These are phyloP conservation scores for Ploettnerulaceae sp. DNA, from an alignment of 2,329 filamentous ascomycete species.

Conservation along the genomic window DNA sequence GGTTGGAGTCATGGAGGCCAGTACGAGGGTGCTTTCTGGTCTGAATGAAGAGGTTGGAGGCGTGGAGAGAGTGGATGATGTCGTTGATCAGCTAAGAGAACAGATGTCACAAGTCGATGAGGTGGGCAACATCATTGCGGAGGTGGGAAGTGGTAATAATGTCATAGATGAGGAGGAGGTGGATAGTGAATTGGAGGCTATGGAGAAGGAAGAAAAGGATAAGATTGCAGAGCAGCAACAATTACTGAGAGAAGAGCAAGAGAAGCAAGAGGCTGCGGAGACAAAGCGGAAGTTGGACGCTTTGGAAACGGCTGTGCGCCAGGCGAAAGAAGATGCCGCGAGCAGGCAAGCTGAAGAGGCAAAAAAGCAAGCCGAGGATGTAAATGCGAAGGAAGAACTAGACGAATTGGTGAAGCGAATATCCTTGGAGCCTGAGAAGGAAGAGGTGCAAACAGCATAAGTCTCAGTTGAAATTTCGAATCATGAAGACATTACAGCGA, in stretches of 20 bases:
- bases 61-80: constrained; percentile 66
- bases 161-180: constrained; percentile 68
- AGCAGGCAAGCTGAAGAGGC: constrained; percentile 14
- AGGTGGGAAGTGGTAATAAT: constrained; percentile 43
- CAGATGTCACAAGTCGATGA: constrained; percentile 82
- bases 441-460: not conserved
- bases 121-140: constrained; percentile 70
- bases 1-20: constrained; percentile 75
- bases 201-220: constrained; percentile 52
- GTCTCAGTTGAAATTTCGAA: not conserved
- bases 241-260: constrained; percentile 26
- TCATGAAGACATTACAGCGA: constrained; percentile 2
- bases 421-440: constrained; percentile 23
- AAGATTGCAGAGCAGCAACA: constrained; percentile 37
- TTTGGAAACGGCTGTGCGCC: constrained; percentile 24
- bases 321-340: constrained; percentile 18
- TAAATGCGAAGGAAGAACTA: constrained; percentile 16
- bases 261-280: constrained; percentile 30
- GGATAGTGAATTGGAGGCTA: constrained; percentile 76
- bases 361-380: constrained; percentile 2
- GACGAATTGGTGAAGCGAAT: constrained; percentile 21
- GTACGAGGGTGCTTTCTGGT: constrained; percentile 63
- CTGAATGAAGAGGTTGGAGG: constrained; percentile 78
- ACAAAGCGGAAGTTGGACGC: constrained; percentile 30
- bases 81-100: constrained; percentile 70